Evolutionary conservation across 129 eudicot genomes (phyloP), one percentile per base, ranked within the genome.

Genomic region (Solidago caesia): DNA sequence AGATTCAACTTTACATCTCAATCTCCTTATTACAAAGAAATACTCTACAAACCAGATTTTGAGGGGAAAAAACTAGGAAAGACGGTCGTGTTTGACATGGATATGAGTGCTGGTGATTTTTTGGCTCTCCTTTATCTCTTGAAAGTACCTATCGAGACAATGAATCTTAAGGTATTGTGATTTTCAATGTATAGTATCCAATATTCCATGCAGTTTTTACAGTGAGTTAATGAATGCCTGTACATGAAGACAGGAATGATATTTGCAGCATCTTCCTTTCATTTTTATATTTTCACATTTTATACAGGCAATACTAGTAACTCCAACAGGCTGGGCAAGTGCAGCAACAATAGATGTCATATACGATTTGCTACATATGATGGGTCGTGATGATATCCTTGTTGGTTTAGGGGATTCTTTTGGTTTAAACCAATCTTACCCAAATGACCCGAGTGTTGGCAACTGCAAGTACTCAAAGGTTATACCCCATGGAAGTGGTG

Each of bases 91-190:
- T 89, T 92, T 70, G 96, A 92, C 80, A 92, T 89, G 96, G 98
- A 92, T 78, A 92, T 87, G 98, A 89, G 96, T 75, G 92, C 92
- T 7, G 98, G 98, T 39, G 98, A 92, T 72, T 89, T 92, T 77
- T 74, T 92, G 67, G 96, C 98, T 64, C 95, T 89, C 44, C 74
- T 92, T 61, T 92, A 90, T 82, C 88, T 90, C 63, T 96, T 92
- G 25, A 89, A 92, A 81, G 60, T 89, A 72, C 96, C 98, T 0
- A 80, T 86, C 2, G 86, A 87, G 77, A 73, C 75, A 0, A 82
- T 92, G 64, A 73, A 89, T 84, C 90, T 92, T 66, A 89, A 87
- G 96, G 98, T 89, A 70, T 6, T n/a, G 8, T 16, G 7, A 14
- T 21, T 9, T 71, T 46, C 65, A 21, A 53, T 43, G 21, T 57